These are phyloP conservation scores for Pulveroboletus sp. DNA, from an alignment of 768 basidiomycete species.

Conservation along the genomic window DNA sequence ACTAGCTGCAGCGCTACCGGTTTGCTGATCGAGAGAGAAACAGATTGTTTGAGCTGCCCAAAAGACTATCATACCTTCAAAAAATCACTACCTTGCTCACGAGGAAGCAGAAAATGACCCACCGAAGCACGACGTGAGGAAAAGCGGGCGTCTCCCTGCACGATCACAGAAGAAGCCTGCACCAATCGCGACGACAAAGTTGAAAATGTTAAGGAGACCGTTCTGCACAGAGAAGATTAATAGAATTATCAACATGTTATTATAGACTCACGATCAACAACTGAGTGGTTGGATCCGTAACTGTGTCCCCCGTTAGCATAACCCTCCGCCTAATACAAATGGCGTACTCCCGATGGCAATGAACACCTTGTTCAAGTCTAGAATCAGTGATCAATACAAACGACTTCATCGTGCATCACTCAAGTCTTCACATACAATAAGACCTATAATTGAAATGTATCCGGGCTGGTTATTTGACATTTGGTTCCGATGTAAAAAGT, in stretches of 20 bases:
- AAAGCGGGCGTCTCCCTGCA: conserved; percentile 46
- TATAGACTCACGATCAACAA: conserved; percentile 32
- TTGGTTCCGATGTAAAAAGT: background rate
- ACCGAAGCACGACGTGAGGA: conserved; percentile 45
- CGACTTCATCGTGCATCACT: background rate
- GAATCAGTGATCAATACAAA: background rate
- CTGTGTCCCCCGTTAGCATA: conserved; percentile 15
- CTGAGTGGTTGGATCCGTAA: conserved; percentile 43
- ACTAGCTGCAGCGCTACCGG: conserved; percentile 26
- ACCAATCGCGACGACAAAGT: conserved; percentile 48
- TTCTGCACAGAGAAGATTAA: conserved; percentile 32
- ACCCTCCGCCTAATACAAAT: background rate
- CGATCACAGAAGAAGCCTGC: conserved; percentile 48
- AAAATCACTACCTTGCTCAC: conserved; percentile 28
- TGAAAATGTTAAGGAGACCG: conserved; percentile 51
- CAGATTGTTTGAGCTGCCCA: conserved; percentile 38
- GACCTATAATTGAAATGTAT: conserved; percentile 4
- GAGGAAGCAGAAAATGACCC: conserved; percentile 16
- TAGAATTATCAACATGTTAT: background rate
- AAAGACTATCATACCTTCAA: conserved; percentile 38
- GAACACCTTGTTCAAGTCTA: conserved; percentile 52
- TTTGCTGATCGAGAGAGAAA: conserved; percentile 29
- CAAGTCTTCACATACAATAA: conserved; percentile 24
- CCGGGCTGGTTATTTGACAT: background rate
- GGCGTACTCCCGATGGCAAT: conserved; percentile 33